Evolutionary conservation across 176 grass and related monocot species (phyloP).

Genomic region (Triticum turgidum): DNA sequence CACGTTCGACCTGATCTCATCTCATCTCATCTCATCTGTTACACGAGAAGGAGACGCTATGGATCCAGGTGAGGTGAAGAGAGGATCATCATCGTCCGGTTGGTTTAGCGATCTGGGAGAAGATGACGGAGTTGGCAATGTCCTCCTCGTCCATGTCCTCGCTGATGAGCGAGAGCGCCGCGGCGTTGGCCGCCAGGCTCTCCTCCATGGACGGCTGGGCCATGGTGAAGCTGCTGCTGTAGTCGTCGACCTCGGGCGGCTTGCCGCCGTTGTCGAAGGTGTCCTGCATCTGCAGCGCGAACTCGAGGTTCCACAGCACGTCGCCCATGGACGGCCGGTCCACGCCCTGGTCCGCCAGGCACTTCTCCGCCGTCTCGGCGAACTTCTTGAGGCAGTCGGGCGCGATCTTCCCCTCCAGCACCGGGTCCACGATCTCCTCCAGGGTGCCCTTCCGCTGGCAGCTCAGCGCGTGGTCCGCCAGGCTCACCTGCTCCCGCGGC

Average conservation of each 20-base stretch:
- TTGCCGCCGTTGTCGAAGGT: constrained; percentile 44
- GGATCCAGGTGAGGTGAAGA: background rate
- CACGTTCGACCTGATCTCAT: too few species aligned
- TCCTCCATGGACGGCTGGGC: constrained; percentile 7
- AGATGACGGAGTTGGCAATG: constrained; percentile 44
- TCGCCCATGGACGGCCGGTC: constrained; percentile 53
- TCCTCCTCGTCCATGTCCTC: constrained; percentile 59
- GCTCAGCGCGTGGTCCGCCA: constrained; percentile 45
- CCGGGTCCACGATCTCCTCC: constrained; percentile 45
- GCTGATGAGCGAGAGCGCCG: constrained; percentile 28
- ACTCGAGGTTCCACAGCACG: constrained; percentile 55
- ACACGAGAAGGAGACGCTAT: too few species aligned
- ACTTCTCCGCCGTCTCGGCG: constrained; percentile 50
- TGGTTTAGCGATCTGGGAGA: constrained; percentile 43
- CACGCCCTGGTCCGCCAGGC: constrained; percentile 41
- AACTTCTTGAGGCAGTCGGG: constrained; percentile 48
- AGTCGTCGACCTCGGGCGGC: background rate
- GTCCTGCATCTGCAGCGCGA: constrained; percentile 49
- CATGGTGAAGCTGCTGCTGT: background rate
- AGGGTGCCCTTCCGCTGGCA: constrained; percentile 44
- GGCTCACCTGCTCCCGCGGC: constrained; percentile 56
- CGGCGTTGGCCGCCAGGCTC: constrained; percentile 37
- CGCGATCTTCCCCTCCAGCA: constrained; percentile 28
- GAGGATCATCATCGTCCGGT: constrained; percentile 36
- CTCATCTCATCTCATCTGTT: too few species aligned